These are phyloP conservation scores for Coniochaeta pulveracea DNA, from an alignment of 2,329 filamentous ascomycete genomes.

Conservation along the genomic window DNA sequence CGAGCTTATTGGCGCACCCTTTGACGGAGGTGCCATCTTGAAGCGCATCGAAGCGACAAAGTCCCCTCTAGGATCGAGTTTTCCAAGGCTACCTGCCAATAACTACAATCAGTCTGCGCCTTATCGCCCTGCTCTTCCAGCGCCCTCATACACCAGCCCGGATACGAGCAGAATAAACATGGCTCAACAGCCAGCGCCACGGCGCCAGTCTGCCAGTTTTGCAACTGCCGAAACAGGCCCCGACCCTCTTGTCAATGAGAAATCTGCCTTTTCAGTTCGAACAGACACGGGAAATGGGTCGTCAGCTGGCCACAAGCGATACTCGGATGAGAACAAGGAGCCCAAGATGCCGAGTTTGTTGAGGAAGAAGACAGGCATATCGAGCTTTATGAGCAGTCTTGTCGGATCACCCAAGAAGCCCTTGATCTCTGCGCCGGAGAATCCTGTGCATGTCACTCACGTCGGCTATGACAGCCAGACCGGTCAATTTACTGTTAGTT, in stretches of 20 bases:
- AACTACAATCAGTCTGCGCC: slow-evolving; percentile 19
- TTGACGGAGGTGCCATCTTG: slow-evolving; percentile 52
- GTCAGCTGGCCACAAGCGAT: slow-evolving; percentile 48
- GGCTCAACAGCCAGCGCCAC: slow-evolving; percentile 36
- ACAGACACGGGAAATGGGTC: slow-evolving; percentile 32
- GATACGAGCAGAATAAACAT: slow-evolving; percentile 41
- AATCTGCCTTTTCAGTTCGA: slow-evolving; percentile 26
- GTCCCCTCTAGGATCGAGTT: slow-evolving; percentile 15
- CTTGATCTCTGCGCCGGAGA: slow-evolving; percentile 93
- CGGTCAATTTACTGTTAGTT: slow-evolving; percentile 83
- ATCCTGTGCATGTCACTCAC: slow-evolving; percentile 95
- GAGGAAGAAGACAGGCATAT: slow-evolving; percentile 82
- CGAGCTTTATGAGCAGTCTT: slow-evolving; percentile 72
- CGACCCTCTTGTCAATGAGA: slow-evolving; percentile 36
- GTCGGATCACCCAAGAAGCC: slow-evolving; percentile 82
- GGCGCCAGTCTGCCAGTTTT: slow-evolving; percentile 58
- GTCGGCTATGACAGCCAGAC: slow-evolving; percentile 95
- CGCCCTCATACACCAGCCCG: slow-evolving; percentile 35
- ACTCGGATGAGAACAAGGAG: slow-evolving; percentile 66
- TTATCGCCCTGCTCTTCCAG: slow-evolving; percentile 16
- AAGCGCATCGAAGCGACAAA: slow-evolving; percentile 46
- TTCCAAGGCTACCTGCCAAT: slow-evolving; percentile 10
- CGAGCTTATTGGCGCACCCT: slow-evolving; percentile 53
- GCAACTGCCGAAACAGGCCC: slow-evolving; percentile 28
- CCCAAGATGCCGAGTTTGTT: slow-evolving; percentile 45